These are phyloP conservation scores for Eimeria praecox DNA, from an alignment of 169 alveolate genomes.

Conservation along the genomic window DNA sequence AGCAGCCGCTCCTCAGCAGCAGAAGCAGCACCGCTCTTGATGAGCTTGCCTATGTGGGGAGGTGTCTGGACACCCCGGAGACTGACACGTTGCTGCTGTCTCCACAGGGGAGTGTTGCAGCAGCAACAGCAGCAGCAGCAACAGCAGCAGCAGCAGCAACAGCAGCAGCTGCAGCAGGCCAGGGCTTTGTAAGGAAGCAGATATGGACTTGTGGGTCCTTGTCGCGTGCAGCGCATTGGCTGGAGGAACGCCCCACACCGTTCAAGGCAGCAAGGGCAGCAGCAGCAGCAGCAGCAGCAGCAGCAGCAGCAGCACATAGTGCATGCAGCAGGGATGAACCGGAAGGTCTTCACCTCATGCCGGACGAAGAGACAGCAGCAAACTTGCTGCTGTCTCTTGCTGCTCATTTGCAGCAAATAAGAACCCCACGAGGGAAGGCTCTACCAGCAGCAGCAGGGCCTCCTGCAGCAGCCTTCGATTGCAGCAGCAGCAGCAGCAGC, in stretches of 20 bases:
- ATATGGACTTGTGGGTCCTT: conserved; percentile 5
- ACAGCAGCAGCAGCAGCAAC: not conserved
- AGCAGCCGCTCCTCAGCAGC: conserved; percentile 15
- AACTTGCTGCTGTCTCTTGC: conserved; percentile 19
- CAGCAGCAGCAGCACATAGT: not conserved
- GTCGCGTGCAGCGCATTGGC: conserved; percentile 40
- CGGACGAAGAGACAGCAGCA: conserved; percentile 30
- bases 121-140: not conserved
- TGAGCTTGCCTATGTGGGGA: not conserved
- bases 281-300: not conserved
- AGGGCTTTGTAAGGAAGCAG: not conserved
- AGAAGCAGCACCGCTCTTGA: conserved; percentile 2
- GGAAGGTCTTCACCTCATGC: conserved; percentile 9
- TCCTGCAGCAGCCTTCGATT: not conserved
- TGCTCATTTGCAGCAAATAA: conserved; percentile 10
- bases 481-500: conserved; percentile 48
- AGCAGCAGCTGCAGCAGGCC: not conserved
- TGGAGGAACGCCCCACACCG: not conserved
- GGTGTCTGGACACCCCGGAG: not conserved
- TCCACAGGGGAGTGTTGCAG: not conserved
- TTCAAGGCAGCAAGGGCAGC: conserved; percentile 7
- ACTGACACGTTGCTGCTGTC: not conserved
- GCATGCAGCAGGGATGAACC: conserved; percentile 11
- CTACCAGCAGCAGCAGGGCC: not conserved
- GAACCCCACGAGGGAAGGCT: not conserved